A percentile compares a stretch with the other conserved stretches of the same genome.
phyloP scores from a whole-genome alignment of 2,329 filamentous ascomycete species.

The Apiospora rasikravindrae region DNA sequence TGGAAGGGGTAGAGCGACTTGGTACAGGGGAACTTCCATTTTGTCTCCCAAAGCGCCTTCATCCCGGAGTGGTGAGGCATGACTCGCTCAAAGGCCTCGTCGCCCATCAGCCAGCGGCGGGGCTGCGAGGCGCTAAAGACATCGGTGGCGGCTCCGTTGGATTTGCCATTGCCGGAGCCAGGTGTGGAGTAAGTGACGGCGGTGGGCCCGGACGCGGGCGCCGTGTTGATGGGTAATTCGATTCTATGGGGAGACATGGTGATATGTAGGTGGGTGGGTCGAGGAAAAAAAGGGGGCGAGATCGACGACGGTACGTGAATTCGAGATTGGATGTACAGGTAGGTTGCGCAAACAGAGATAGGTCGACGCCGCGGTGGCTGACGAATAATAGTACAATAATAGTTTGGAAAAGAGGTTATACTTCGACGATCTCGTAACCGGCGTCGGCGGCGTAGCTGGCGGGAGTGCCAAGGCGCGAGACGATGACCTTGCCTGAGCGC shows the following conservation, averaged over 20 bases:
- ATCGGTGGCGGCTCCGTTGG: conserved; percentile 6
- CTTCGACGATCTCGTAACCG: conserved; percentile 14
- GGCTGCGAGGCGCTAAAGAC: conserved; percentile 9
- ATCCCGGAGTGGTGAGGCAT: conserved; percentile 66
- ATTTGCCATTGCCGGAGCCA: conserved; percentile 25
- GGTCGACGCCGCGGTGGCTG: neutral
- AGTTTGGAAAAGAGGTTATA: neutral
- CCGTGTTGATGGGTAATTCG: neutral
- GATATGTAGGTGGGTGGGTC: neutral
- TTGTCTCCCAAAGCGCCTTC: conserved; percentile 73
- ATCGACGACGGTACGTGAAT: neutral
- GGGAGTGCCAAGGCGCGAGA: conserved; percentile 32
- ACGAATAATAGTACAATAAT: neutral
- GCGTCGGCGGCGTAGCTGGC: conserved; percentile 23
- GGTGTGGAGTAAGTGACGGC: conserved; percentile 22
- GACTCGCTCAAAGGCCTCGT: conserved; percentile 45
- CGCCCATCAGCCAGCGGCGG: conserved; percentile 49
- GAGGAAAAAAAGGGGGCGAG: neutral
- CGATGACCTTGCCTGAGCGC: conserved; percentile 34
- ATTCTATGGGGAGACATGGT: conserved; percentile 39
- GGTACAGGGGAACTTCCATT: conserved; percentile 70
- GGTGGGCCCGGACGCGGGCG: neutral
- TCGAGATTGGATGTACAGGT: neutral
- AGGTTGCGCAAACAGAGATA: neutral
- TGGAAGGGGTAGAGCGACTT: conserved; percentile 77